Conservation (phyloP, 2,329 filamentous ascomycete species). For the Aureobasidium sp. region DNA sequence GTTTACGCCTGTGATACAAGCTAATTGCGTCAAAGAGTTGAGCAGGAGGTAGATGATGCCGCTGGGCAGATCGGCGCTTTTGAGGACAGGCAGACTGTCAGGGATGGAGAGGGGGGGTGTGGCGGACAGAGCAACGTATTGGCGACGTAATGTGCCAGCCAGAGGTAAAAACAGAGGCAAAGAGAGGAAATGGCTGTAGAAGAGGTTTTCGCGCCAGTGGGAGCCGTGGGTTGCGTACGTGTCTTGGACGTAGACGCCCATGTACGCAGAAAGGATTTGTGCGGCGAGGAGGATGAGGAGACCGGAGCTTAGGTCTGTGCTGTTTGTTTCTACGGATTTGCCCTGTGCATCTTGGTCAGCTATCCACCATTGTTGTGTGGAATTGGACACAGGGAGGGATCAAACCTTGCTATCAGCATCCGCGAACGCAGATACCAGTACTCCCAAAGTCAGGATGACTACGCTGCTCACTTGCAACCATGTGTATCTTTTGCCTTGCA, state of each 20-base stretch:
- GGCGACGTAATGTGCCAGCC: constrained; percentile 52
- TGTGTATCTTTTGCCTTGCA: constrained; percentile 80
- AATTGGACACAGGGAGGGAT: neutral
- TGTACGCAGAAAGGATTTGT: constrained; percentile 82
- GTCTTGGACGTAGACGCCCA: constrained; percentile 90
- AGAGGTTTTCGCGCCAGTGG: constrained; percentile 91
- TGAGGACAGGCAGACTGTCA: constrained; percentile 13
- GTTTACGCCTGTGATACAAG: constrained; percentile 93
- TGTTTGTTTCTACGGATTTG: constrained; percentile 19
- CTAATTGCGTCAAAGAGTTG: constrained; percentile 84
- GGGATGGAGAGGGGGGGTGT: constrained; percentile 48
- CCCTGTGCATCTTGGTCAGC: constrained; percentile 11
- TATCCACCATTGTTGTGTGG: neutral
- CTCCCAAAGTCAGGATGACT: constrained; percentile 71
- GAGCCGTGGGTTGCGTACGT: constrained; percentile 79
- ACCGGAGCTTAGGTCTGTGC: constrained; percentile 54
- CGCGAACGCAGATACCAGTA: constrained; percentile 80
- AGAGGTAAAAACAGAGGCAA: constrained; percentile 70
- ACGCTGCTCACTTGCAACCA: constrained; percentile 74
- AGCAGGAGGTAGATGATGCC: constrained; percentile 62
- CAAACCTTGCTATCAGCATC: constrained; percentile 76
- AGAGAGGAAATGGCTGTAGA: constrained; percentile 76
- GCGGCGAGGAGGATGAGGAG: constrained; percentile 78
- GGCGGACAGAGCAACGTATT: constrained; percentile 53
- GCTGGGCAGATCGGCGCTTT: constrained; percentile 40